Percentiles rank a stretch among this genome's conserved stretches.
These are phyloP conservation scores for Coemansia sp. DNA, from an alignment of 192 early-diverging fungal species.

Conservation along the genomic window DNA sequence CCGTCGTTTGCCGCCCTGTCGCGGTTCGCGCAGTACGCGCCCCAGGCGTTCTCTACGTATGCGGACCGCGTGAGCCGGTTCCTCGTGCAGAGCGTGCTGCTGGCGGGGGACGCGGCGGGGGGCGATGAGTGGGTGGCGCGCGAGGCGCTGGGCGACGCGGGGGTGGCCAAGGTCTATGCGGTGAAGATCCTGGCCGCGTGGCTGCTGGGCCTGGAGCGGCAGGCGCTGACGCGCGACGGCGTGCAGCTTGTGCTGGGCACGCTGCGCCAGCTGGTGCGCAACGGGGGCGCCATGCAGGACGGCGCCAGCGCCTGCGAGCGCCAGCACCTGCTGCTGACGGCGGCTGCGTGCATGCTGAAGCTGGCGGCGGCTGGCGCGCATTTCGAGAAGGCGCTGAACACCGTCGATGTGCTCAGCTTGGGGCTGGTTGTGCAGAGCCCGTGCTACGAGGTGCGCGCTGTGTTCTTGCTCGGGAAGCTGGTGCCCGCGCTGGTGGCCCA, in stretches of 20 bases:
- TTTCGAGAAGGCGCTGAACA: slow-evolving; percentile 57
- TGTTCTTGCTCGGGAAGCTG: slow-evolving; percentile 65
- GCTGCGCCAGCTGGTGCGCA: slow-evolving; percentile 60
- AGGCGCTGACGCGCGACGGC: slow-evolving; percentile 55
- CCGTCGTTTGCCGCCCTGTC: slow-evolving; percentile 58
- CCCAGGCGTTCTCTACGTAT: slow-evolving; percentile 56
- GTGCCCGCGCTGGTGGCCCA: slow-evolving; percentile 63
- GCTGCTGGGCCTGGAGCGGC: slow-evolving; percentile 51
- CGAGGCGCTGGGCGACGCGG: slow-evolving; percentile 53
- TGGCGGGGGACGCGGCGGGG: neutral
- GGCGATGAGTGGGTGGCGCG: slow-evolving; percentile 65
- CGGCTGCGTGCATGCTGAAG: slow-evolving; percentile 63
- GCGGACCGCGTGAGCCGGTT: slow-evolving; percentile 55
- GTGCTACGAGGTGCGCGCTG: slow-evolving; percentile 75
- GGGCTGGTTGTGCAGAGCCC: slow-evolving; percentile 70
- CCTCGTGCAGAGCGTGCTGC: slow-evolving; percentile 56
- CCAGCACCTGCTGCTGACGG: slow-evolving; percentile 68
- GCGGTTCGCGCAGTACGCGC: slow-evolving; percentile 61
- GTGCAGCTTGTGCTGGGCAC: slow-evolving; percentile 68
- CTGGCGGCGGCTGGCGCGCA: slow-evolving; percentile 49
- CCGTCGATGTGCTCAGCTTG: slow-evolving; percentile 58
- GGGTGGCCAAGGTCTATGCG: slow-evolving; percentile 22
- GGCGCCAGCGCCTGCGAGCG: slow-evolving; percentile 53
- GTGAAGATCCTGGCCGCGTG: slow-evolving; percentile 67
- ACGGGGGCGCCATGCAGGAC: slow-evolving; percentile 64